Evolutionary conservation across 306 rosid species (phyloP).

Genomic region (Glycyrrhiza uralensis): DNA sequence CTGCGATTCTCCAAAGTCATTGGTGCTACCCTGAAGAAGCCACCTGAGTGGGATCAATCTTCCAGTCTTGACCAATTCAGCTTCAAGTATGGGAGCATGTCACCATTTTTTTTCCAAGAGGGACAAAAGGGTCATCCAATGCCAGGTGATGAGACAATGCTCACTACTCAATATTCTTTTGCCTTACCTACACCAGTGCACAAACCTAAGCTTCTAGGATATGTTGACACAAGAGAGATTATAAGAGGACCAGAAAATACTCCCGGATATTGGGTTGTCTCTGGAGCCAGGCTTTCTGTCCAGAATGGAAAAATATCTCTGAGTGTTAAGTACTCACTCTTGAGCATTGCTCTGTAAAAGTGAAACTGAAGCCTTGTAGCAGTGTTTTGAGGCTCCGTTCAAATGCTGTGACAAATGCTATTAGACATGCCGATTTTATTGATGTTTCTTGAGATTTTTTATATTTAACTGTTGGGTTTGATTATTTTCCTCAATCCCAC

Average conservation of each 20-base stretch:
- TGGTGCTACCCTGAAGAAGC: slow-evolving; percentile 13
- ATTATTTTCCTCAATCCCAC: too few species aligned
- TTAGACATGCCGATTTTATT: too few species aligned
- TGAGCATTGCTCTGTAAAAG: too few species aligned
- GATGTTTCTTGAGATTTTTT: too few species aligned
- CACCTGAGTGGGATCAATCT: slow-evolving; percentile 15
- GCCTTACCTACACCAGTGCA: not conserved
- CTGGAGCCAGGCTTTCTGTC: slow-evolving; percentile 50
- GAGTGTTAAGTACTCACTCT: slow-evolving; percentile 57
- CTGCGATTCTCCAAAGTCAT: slow-evolving; percentile 24
- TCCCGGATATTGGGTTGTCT: slow-evolving; percentile 71
- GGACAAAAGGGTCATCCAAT: not conserved
- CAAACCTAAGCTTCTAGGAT: slow-evolving; percentile 48
- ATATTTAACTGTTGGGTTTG: too few species aligned
- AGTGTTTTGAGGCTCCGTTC: too few species aligned
- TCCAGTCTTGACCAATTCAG: too few species aligned
- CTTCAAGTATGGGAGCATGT: too few species aligned
- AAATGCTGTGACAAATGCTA: too few species aligned
- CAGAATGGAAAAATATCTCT: slow-evolving; percentile 48
- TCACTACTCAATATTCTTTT: slow-evolving; percentile 30
- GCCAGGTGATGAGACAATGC: slow-evolving; percentile 20
- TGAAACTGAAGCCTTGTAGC: too few species aligned
- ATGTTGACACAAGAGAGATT: slow-evolving; percentile 54
- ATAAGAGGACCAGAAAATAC: slow-evolving; percentile 48
- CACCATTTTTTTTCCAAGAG: too few species aligned